Conservation (phyloP, 192 early-diverging fungal species). For the Phlyctochytrium planicorne region DNA sequence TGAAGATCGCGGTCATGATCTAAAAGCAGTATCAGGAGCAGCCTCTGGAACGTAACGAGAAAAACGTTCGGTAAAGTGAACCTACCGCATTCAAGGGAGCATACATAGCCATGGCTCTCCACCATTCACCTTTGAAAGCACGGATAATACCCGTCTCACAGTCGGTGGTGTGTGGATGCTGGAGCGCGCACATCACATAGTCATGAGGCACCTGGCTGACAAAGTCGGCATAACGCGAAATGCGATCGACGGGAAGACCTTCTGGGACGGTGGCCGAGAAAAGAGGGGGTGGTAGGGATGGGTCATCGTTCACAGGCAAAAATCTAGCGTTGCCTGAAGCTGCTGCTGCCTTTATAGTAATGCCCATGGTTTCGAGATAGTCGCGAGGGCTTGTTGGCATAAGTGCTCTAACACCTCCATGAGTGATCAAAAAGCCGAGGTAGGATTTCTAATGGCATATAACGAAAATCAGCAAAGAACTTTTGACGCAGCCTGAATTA, state of each 20-base stretch:
- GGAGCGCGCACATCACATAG: constrained; percentile 37
- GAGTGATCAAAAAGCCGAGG: constrained; percentile 35
- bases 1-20: constrained; percentile 41
- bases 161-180: constrained; percentile 27
- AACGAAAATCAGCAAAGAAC: background rate
- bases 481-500: background rate
- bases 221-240: constrained; percentile 28
- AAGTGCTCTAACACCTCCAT: constrained; percentile 33
- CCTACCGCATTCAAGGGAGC: constrained; percentile 34
- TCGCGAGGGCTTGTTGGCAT: constrained; percentile 22
- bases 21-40: constrained; percentile 7
- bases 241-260: constrained; percentile 12
- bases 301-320: constrained; percentile 2
- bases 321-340: constrained; percentile 27
- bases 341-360: constrained; percentile 8
- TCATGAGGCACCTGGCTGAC: constrained; percentile 30
- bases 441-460: constrained; percentile 33
- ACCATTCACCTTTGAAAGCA: constrained; percentile 31
- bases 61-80: background rate
- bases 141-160: constrained; percentile 23
- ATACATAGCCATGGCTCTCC: constrained; percentile 33
- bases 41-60: background rate
- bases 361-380: constrained; percentile 27
- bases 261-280: constrained; percentile 25
- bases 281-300: constrained; percentile 9